A percentile compares a stretch with the other conserved stretches of the same genome.
Conservation (phyloP, 768 basidiomycete species). For the Russula sp. region DNA sequence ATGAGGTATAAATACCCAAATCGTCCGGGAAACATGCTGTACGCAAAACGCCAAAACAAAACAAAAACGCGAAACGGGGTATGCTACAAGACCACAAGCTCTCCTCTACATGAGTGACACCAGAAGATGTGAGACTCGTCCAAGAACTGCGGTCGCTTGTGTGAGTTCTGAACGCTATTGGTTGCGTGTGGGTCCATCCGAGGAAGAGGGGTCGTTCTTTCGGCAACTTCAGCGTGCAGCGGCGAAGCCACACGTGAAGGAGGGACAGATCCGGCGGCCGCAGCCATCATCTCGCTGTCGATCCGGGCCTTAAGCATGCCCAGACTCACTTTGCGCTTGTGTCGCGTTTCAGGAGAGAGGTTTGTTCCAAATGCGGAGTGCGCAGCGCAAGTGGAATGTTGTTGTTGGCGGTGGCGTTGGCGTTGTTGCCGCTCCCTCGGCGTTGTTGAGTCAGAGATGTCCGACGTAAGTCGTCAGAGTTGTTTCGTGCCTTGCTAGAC, state of each 20-base stretch:
- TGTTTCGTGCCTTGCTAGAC: constrained; percentile 43
- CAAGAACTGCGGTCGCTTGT: constrained; percentile 65
- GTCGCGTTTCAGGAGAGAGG: constrained; percentile 69
- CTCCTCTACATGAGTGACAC: constrained; percentile 80
- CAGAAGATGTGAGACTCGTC: constrained; percentile 89
- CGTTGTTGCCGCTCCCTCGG: constrained; percentile 31
- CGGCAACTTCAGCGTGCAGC: constrained; percentile 35
- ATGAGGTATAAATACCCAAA: constrained; percentile 16
- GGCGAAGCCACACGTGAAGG: constrained; percentile 56
- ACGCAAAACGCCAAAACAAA: no score
- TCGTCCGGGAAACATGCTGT: constrained; percentile 2
- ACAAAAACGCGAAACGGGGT: neutral
- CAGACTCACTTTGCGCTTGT: constrained; percentile 80
- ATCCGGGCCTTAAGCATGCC: constrained; percentile 91
- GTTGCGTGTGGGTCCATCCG: constrained; percentile 14
- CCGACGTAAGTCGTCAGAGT: constrained; percentile 42
- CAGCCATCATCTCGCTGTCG: constrained; percentile 61
- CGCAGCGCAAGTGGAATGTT: constrained; percentile 37
- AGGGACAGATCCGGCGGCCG: constrained; percentile 42
- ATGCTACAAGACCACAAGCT: constrained; percentile 69
- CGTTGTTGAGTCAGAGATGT: constrained; percentile 38
- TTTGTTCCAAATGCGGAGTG: constrained; percentile 46
- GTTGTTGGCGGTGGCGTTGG: constrained; percentile 33
- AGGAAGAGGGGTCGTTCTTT: constrained; percentile 30
- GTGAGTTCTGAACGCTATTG: constrained; percentile 3